Evolutionary conservation across 495 filamentous ascomycete genomes (phyloP).

Genomic region (Penicillium pulvis): DNA sequence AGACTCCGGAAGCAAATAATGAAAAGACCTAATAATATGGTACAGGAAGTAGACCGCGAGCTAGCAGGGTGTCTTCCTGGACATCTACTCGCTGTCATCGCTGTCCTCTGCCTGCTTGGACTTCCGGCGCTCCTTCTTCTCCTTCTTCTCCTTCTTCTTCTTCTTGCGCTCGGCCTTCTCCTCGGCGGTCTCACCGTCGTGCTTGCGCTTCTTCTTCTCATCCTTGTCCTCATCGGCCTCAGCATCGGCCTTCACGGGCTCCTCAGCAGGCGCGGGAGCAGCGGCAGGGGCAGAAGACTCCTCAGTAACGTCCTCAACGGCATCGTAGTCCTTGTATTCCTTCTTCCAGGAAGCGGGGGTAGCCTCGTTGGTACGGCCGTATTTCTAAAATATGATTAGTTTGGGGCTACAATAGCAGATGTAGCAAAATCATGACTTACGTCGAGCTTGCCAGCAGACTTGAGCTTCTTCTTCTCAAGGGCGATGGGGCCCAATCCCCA

Average conservation of each 20-base stretch:
- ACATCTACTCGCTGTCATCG: slow-evolving; percentile 56
- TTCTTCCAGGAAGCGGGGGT: slow-evolving; percentile 90
- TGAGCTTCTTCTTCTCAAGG: slow-evolving; percentile 97
- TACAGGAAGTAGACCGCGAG: slow-evolving; percentile 41
- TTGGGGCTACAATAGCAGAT: not conserved
- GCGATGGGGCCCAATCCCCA: slow-evolving; percentile 94
- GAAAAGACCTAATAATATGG: slow-evolving; percentile 37
- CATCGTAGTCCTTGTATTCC: slow-evolving; percentile 85
- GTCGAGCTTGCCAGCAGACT: slow-evolving; percentile 95
- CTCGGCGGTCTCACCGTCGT: slow-evolving; percentile 77
- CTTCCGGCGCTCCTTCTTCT: slow-evolving; percentile 72
- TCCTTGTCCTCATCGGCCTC: slow-evolving; percentile 46
- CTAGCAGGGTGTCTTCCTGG: slow-evolving; percentile 35
- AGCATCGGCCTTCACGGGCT: slow-evolving; percentile 33
- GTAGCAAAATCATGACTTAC: slow-evolving; percentile 43
- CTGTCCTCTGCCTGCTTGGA: slow-evolving; percentile 60
- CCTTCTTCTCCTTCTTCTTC: slow-evolving; percentile 72
- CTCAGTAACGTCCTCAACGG: slow-evolving; percentile 45
- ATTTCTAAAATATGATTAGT: slow-evolving; percentile 62
- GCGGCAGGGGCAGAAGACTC: slow-evolving; percentile 45
- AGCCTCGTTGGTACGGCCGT: slow-evolving; percentile 83
- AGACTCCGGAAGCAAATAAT: slow-evolving; percentile 37
- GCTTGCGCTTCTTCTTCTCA: slow-evolving; percentile 76
- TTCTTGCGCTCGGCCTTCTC: slow-evolving; percentile 75
- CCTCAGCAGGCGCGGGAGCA: slow-evolving; percentile 31